Evolutionary conservation across 768 basidiomycete species (phyloP), one percentile per base, ranked within the genome.

Genomic region (Leucocoprinus sp.): DNA sequence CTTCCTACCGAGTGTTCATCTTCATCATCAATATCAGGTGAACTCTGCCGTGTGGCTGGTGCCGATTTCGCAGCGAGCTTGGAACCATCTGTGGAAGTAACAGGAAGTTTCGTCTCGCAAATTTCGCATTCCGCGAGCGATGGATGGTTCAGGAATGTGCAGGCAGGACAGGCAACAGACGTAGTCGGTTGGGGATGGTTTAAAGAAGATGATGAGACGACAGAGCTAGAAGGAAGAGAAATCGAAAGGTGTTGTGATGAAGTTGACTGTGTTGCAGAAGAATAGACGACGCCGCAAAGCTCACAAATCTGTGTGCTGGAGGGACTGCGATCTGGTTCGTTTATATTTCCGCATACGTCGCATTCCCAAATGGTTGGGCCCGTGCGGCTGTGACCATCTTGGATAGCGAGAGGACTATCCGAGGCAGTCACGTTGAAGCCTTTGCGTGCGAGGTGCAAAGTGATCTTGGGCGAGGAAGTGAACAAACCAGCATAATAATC

Each of bases 401-500:
- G 24, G 9, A 35, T 15, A 31, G 33, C 33, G 19, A 41, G 31
- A 19, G 45, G 7, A 21, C 31, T 24, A 12, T 18, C 12, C n/a
- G 26, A 15, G 6, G 15, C 15, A 18, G 3, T 45, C 12, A 9
- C 5, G 12, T 23, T 39, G 11, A 6, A 11, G 17, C 23, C 43
- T 29, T 45, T 37, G 3, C 35, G 37, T 1, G 42, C 19, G 8
- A 53, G 40, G 23, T 53, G 39, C 17, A 53, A 65, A 1, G 95
- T 93, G 46, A 95, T 73, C 63, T 99, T 99, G 1, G 95, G 56
- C 0, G 86, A 90, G 2, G 88, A 92, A 43, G 77, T 85, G 70
- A 97, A 85, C 41, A 97, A 76, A 2, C 95, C 92, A 3, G 82
- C 81, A 58, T 95, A 97, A 61, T 84, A 75, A 43, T 96, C 90